Percentiles rank a stretch among this genome's conserved stretches.
Evolutionary conservation across 2,329 filamentous ascomycete genomes (phyloP).

Genomic region (Immersiporthe knoxdaviesiana): DNA sequence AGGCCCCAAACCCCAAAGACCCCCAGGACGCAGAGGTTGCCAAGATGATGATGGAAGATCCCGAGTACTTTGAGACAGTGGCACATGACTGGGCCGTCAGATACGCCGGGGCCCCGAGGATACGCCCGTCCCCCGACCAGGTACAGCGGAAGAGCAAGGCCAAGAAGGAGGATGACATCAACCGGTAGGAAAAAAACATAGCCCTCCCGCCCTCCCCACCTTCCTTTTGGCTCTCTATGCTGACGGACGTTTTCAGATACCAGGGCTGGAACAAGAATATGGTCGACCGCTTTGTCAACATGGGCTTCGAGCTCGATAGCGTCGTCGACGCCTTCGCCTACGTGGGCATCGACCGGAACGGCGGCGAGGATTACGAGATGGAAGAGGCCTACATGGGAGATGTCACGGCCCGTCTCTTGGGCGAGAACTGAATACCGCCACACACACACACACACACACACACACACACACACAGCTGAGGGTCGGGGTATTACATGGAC

Average conservation of each 20-base stretch:
- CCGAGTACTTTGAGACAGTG: conserved; percentile 76
- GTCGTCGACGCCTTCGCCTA: conserved; percentile 84
- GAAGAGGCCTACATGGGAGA: conserved; percentile 90
- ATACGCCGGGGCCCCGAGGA: conserved; percentile 74
- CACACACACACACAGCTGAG: neutral
- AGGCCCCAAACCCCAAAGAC: conserved; percentile 91
- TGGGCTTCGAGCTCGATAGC: conserved; percentile 89
- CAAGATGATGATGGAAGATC: conserved; percentile 80
- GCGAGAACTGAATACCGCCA: conserved; percentile 65
- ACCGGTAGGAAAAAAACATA: conserved; percentile 37
- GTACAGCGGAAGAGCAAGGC: conserved; percentile 56
- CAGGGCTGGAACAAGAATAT: conserved; percentile 84
- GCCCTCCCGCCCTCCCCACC: no score
- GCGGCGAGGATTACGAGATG: conserved; percentile 80
- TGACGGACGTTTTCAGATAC: conserved; percentile 59
- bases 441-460: neutral
- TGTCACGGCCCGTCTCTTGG: conserved; percentile 81
- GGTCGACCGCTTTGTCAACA: conserved; percentile 80
- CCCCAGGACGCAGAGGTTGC: conserved; percentile 97
- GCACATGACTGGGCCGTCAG: conserved; percentile 90
- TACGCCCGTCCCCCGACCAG: conserved; percentile 39
- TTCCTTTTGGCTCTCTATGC: neutral
- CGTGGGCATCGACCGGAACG: conserved; percentile 78
- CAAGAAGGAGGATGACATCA: conserved; percentile 59
- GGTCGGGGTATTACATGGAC: neutral